Percentiles rank a stretch among this genome's conserved stretches.
Evolutionary conservation across 768 basidiomycete genomes (phyloP).

Genomic region (Melanogaster broomeanus): DNA sequence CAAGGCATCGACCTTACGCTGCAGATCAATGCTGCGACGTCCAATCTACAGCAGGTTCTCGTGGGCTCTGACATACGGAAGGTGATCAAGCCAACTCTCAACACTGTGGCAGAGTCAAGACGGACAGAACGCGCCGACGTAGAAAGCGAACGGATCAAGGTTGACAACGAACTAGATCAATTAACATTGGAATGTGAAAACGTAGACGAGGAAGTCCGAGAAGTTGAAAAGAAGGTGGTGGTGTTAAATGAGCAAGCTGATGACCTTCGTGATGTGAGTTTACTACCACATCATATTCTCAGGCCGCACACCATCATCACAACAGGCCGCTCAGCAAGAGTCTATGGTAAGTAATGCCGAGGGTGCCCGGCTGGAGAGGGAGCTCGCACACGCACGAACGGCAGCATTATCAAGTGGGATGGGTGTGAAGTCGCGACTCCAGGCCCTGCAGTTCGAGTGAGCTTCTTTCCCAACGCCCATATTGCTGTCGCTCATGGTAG

Average conservation of each 20-base stretch:
- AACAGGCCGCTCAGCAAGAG: constrained; percentile 77
- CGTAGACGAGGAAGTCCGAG: constrained; percentile 73
- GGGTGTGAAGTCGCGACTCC: constrained; percentile 76
- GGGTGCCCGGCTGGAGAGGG: constrained; percentile 66
- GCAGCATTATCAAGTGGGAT: constrained; percentile 81
- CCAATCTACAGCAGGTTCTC: constrained; percentile 69
- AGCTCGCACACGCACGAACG: constrained; percentile 71
- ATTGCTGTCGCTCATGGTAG: constrained; percentile 1
- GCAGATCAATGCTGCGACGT: constrained; percentile 76
- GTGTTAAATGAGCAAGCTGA: constrained; percentile 76
- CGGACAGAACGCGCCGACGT: constrained; percentile 66
- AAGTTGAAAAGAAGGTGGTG: constrained; percentile 72
- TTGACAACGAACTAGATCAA: constrained; percentile 84
- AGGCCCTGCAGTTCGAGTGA: constrained; percentile 76
- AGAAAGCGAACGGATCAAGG: constrained; percentile 76
- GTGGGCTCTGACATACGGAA: constrained; percentile 70
- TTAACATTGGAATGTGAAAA: constrained; percentile 78
- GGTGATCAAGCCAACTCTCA: constrained; percentile 76
- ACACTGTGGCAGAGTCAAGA: constrained; percentile 68
- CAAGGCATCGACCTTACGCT: constrained; percentile 75
- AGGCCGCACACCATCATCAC: constrained; percentile 1
- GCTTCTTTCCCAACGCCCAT: constrained; percentile 19
- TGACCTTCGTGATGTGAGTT: constrained; percentile 74
- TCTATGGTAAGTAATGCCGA: constrained; percentile 65
- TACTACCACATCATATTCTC: background rate